Base-by-base conservation (phyloP, 1,139 yeast genomes). In the Debaryomycetaceae sp. region DNA sequence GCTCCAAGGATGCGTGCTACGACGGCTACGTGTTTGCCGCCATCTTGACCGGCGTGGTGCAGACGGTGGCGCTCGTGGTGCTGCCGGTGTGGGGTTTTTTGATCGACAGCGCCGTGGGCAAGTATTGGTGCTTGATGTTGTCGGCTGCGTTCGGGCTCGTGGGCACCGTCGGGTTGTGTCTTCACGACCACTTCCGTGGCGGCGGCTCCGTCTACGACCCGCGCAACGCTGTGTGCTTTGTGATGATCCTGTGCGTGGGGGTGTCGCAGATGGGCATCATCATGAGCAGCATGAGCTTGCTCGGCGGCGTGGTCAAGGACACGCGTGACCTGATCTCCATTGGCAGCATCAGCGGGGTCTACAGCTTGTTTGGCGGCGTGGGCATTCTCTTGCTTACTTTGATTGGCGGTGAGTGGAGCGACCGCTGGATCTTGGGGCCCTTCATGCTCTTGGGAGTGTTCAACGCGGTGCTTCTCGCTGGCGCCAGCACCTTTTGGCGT, bases 341-440 rank as follows among this genome's bases (percentile, higher is more conserved):
- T 34, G 91, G 91, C 4, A 69, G 84, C 4, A 67, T 82, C 25
- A 71, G 82, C 35, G 91, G 91, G 2, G 72, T 79, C 5, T 79
- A 77, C 48, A 71, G 81, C 12, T 66, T 82, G 34, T 61, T 71
- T 43, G 88, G 88, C 6, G 86, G 85, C 1, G 33, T 77, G n/a
- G 91, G 91, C 2, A 78, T 81, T 16, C 53, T 82, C 35, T 34
- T 77, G 1, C 58, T 80, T 16, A 69, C 79, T 24, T 71, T 73
- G 42, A 30, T 78, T 10, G 89, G 89, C 4, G 88, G 88, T 1
- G 46, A 56, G 23, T 58, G 76, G 44, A 73, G 83, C 23, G 86
- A 79, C 45, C 35, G 41, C 23, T 75, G 78, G 75, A 57, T 68
- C 13, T 70, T 75, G 29, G 72, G 75, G 1, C 85, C 88, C 3